These are phyloP conservation scores for Halophytophthora polymorphica DNA, from an alignment of 352 stramenopile genomes.

Conservation along the genomic window DNA sequence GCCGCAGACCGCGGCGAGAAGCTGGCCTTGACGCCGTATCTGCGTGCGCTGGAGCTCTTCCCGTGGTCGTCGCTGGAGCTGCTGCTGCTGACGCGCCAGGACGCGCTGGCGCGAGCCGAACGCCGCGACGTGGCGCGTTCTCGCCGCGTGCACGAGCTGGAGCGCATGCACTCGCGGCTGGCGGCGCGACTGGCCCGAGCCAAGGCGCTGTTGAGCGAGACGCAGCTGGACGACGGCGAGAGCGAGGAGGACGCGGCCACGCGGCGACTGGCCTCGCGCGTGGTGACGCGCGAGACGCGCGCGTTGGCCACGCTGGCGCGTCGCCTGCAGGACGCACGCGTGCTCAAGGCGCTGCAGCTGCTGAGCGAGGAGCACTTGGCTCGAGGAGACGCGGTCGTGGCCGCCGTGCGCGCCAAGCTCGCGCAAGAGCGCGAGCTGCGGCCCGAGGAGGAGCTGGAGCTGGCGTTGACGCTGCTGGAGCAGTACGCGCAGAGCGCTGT, in stretches of 20 bases:
- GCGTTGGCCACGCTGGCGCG: constrained; percentile 38
- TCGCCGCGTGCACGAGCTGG: constrained; percentile 43
- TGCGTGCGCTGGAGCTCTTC: constrained; percentile 52
- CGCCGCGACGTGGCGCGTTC: constrained; percentile 40
- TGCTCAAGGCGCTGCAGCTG: constrained; percentile 44
- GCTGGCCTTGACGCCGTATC: constrained; percentile 29
- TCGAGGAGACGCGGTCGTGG: constrained; percentile 38
- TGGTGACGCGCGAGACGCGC: constrained; percentile 24
- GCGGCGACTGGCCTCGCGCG: constrained; percentile 14
- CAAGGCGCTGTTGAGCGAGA: constrained; percentile 13
- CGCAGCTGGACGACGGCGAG: constrained; percentile 11
- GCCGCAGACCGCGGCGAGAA: constrained; percentile 18
- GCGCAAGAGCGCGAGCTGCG: constrained; percentile 23
- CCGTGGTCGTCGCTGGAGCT: constrained; percentile 53
- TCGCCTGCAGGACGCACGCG: constrained; percentile 34
- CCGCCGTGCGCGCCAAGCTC: constrained; percentile 46
- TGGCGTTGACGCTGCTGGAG: constrained; percentile 58
- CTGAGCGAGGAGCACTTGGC: constrained; percentile 49
- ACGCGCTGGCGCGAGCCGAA: constrained; percentile 34
- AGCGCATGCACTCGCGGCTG: constrained; percentile 35
- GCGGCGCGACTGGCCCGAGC: constrained; percentile 23
- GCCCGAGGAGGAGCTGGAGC: constrained; percentile 45
- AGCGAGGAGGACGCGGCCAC: constrained; percentile 16
- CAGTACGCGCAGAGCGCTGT: constrained; percentile 76
- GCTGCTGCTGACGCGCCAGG: constrained; percentile 40